These are phyloP conservation scores for Postia placenta DNA, from an alignment of 768 basidiomycete species.

Conservation along the genomic window DNA sequence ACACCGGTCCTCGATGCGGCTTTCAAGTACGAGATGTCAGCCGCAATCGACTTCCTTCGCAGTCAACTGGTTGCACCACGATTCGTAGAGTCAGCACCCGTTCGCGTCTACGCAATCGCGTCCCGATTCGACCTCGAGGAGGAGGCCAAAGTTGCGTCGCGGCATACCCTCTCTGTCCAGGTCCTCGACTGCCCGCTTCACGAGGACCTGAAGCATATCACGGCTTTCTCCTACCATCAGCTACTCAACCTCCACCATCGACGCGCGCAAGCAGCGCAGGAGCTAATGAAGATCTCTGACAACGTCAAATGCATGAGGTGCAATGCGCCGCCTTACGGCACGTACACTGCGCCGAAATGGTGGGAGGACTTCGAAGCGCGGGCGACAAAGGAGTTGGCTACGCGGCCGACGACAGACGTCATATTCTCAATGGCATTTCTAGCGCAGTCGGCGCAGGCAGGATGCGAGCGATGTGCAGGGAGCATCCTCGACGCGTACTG, in stretches of 20 bases:
- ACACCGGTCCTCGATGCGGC: conserved; percentile 45
- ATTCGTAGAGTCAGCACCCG: conserved; percentile 43
- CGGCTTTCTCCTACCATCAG: conserved; percentile 62
- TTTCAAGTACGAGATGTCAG: conserved; percentile 56
- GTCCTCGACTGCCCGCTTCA: conserved; percentile 51
- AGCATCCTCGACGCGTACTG: conserved; percentile 59
- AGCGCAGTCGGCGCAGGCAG: conserved; percentile 42
- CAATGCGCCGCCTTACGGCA: conserved; percentile 42
- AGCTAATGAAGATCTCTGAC: conserved; percentile 38
- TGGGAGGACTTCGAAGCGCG: conserved; percentile 55
- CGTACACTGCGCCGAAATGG: conserved; percentile 56
- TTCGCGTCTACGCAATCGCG: conserved; percentile 67
- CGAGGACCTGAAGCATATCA: conserved; percentile 60
- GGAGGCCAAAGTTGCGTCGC: conserved; percentile 57
- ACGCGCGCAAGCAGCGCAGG: conserved; percentile 43
- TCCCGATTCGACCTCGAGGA: conserved; percentile 58
- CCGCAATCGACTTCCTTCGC: conserved; percentile 43
- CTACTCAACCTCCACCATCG: conserved; percentile 54
- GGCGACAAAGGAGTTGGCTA: conserved; percentile 52
- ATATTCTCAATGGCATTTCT: conserved; percentile 61
- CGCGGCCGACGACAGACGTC: conserved; percentile 49
- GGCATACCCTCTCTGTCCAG: conserved; percentile 45
- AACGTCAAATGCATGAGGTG: conserved; percentile 65
- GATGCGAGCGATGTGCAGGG: conserved; percentile 58
- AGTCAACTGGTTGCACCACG: conserved; percentile 41